phyloP scores from a whole-genome alignment of 345 rosid species.

The Ricinus communis region DNA sequence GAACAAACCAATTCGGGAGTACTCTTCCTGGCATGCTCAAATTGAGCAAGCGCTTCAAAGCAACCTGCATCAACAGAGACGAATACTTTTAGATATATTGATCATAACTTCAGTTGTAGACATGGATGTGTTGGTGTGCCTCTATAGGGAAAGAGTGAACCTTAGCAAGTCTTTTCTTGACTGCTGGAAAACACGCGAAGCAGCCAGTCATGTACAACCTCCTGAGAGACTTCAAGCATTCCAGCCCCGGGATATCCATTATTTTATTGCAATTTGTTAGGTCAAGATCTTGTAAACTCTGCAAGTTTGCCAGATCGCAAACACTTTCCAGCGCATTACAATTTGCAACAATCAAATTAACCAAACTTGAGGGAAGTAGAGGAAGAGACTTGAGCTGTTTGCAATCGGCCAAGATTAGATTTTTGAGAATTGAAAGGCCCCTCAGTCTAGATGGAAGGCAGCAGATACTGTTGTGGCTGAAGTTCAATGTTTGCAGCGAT shows the following conservation, averaged over 20 bases:
- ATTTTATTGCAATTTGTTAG: slow-evolving; percentile 45
- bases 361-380: slow-evolving; percentile 44
- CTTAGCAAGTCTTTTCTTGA: slow-evolving; percentile 43
- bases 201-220: slow-evolving; percentile 40
- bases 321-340: slow-evolving; percentile 38
- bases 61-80: background rate
- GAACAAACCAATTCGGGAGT: slow-evolving; percentile 57
- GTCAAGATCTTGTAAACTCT: slow-evolving; percentile 26
- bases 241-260: slow-evolving; percentile 46
- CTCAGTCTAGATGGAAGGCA: slow-evolving; percentile 49
- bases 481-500: slow-evolving; percentile 29
- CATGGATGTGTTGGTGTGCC: no score
- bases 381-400: slow-evolving; percentile 44
- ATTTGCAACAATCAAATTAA: slow-evolving; percentile 32
- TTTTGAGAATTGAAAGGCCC: slow-evolving; percentile 41
- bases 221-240: slow-evolving; percentile 38
- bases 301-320: slow-evolving; percentile 36
- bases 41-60: slow-evolving; percentile 5
- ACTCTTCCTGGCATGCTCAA: slow-evolving; percentile 60
- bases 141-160: slow-evolving; percentile 20
- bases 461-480: slow-evolving; percentile 38
- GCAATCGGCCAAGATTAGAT: slow-evolving; percentile 35
- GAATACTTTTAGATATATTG: background rate
- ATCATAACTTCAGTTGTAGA: no score
- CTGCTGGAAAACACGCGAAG: slow-evolving; percentile 32